Evolutionary conservation across 1,284 basidiomycete genomes (phyloP).

Genomic region (Gymnopus androsaceus): DNA sequence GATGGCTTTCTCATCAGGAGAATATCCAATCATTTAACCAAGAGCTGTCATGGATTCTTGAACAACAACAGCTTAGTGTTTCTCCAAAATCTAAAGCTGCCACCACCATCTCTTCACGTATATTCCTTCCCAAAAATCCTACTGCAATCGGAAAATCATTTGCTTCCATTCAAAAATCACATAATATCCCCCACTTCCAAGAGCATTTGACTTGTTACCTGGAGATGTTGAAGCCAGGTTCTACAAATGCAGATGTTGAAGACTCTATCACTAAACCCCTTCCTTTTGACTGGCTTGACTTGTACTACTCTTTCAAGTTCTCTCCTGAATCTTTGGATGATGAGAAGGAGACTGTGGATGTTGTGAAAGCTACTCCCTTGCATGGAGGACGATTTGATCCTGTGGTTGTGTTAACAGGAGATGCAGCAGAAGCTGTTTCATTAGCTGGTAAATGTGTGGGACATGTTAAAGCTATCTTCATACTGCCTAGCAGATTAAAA

Average conservation of each 20-base stretch:
- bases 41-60: no score
- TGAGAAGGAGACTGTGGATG: no score
- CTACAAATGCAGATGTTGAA: background rate
- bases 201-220: background rate
- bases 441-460: background rate
- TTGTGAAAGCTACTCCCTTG: no score
- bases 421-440: background rate
- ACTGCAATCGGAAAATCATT: background rate
- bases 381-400: no score
- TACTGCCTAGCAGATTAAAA: background rate
- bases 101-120: background rate
- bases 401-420: background rate
- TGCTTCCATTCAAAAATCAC: background rate
- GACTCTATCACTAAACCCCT: background rate
- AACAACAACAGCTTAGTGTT: no score
- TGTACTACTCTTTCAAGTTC: no score
- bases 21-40: background rate
- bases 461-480: background rate
- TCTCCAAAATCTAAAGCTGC: background rate
- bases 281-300: background rate
- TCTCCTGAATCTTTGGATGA: no score
- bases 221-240: background rate
- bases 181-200: background rate
- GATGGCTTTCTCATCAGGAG: slow-evolving; percentile 15
- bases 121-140: background rate